Base-by-base conservation (phyloP, 2,329 filamentous ascomycete genomes). In the Botrytis pseudocinerea region DNA sequence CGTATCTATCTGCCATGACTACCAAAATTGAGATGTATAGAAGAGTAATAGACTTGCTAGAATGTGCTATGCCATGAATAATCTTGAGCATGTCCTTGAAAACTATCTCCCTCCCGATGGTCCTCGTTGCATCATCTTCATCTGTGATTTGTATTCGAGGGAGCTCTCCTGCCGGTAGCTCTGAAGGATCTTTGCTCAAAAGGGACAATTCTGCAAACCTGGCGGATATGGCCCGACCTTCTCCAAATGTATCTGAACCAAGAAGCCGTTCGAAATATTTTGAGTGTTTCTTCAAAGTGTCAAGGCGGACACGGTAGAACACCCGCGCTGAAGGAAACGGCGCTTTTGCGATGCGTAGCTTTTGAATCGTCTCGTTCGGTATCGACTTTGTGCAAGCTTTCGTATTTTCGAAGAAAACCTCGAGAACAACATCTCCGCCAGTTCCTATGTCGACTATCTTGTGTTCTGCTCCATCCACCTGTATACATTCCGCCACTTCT, bases 1-100 rank as follows among this genome's bases (percentile, higher is more conserved):
- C 90, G 81, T 93, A 94, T 62, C 91, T 88, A 80, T 94, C 92
- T 16, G 92, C 91, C 72, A 93, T 86, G 69, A 93, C 86, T 59
- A 91, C 89, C 59, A 94, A 83, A 2, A 91, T 91, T 22, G 90
- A 88, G 18, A 92, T 84, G 76, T 91, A 91, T 10, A 77, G 77
- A 40, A 87, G 82, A 76, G 93, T 85, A 25, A 86, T 87, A 32
- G 86, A 84, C 2, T 79, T 81, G 2, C 80, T 82, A 16, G 73
- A 40, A 59, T 76, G 77, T 25, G 76, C 85, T 65, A 83, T 82
- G 35, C 85, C 85, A 79, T 94, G 92, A 28, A 93, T 83, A 28
- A 92, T 87, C 28, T 86, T 84, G 38, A 94, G 82, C 77, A 94
- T 88, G 79, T 93, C 92, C 66, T 86, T 86, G 76, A 92, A 88